These are phyloP conservation scores for Lasiosphaeria miniovina DNA, from an alignment of 495 filamentous ascomycete species.

Conservation along the genomic window DNA sequence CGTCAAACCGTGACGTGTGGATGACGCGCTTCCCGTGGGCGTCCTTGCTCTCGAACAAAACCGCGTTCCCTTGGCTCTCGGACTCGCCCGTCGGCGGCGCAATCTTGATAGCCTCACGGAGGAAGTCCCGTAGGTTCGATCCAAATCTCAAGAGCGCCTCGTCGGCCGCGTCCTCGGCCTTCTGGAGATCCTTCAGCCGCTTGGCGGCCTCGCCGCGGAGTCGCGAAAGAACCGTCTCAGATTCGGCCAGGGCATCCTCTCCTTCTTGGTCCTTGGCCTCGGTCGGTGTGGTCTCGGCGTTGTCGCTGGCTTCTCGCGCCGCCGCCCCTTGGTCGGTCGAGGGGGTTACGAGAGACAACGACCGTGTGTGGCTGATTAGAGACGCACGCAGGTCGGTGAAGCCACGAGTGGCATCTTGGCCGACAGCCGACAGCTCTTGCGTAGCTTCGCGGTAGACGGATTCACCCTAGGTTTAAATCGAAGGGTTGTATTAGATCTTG, in stretches of 20 bases:
- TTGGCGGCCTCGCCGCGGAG: constrained; percentile 79
- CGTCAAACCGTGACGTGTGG: constrained; percentile 90
- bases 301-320: constrained; percentile 32
- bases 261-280: constrained; percentile 37
- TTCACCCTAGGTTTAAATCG: constrained; percentile 59
- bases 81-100: constrained; percentile 54
- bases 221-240: constrained; percentile 77
- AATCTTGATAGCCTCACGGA: constrained; percentile 87
- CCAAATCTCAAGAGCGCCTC: constrained; percentile 94
- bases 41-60: constrained; percentile 91
- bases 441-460: constrained; percentile 79
- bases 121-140: constrained; percentile 82
- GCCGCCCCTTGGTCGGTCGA: constrained; percentile 19
- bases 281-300: constrained; percentile 41
- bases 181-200: constrained; percentile 85
- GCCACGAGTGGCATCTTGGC: constrained; percentile 80
- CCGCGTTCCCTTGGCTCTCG: constrained; percentile 34
- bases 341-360: constrained; percentile 61
- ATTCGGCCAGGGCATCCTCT: constrained; percentile 57
- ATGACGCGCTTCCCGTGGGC: constrained; percentile 85
- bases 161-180: constrained; percentile 95
- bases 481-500: background rate
- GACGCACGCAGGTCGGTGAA: constrained; percentile 67
- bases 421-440: constrained; percentile 74
- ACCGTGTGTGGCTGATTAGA: constrained; percentile 68